Base-by-base conservation (phyloP, 768 basidiomycete genomes). In the Panaeolus cyanescens region DNA sequence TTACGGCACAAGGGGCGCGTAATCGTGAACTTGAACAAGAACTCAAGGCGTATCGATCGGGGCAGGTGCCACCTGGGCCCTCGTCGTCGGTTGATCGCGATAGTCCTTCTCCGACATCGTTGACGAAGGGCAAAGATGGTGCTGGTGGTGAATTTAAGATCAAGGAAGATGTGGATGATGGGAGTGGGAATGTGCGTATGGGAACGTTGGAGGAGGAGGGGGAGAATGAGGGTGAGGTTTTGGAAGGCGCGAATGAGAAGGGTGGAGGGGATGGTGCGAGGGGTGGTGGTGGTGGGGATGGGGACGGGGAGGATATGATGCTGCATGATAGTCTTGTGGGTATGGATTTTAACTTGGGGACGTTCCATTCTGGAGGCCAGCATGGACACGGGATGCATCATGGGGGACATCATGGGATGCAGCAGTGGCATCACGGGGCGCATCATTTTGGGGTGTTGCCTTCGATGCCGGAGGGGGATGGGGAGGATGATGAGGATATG, bases 21-120 rank as follows among this genome's bases (percentile, higher is more conserved):
- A 93, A 92, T 71, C 79, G 90, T 37, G 91, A 93, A 67, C 79
- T 95, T 54, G 93, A 95, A 72, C 82, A 83, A 55, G 86, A 90
- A 73, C 82, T 93, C 34, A 81, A 83, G 45, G 70, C 63, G 45
- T 82, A 79, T 66, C 72, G 83, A 32, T 55, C 28, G 22, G 33
- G 4, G 74, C 69, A 54, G 65, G 70, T 37, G 57, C 58, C 62
- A 53, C 72, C 55, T 58, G 3, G 32, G 57, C 15, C 32, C 55
- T 62, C 57, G 31, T 59, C 3, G 61, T 53, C 34, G 31, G 64
- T 40, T 31, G 33, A 22, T 25, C 63, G 32, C 5, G 60, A 55
- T 56, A 31, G 33, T 36, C 31, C 39, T 22, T 36, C 50, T 33
- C 12, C 17, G 53, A 20, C 19, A 12, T 15, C 22, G 28, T 36